A percentile compares a stretch with the other conserved stretches of the same genome.
Evolutionary conservation across 768 basidiomycete species (phyloP).

Genomic region (Tephrocybe sp.): DNA sequence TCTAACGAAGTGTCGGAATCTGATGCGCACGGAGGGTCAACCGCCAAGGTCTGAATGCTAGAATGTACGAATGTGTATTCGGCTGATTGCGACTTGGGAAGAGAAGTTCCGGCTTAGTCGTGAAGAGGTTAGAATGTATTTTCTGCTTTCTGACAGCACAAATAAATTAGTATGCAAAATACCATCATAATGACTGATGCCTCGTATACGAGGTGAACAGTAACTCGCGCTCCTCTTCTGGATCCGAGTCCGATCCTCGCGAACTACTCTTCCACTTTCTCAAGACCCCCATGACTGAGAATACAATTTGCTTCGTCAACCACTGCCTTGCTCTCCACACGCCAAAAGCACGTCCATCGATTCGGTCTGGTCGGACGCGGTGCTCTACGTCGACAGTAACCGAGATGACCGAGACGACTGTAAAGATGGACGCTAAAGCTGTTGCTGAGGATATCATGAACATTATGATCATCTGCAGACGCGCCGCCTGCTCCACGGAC

Average conservation of each 20-base stretch:
- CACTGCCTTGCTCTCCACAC: slow-evolving; percentile 23
- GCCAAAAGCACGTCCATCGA: slow-evolving; percentile 38
- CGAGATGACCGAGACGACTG: slow-evolving; percentile 57
- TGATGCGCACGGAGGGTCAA: too few species aligned
- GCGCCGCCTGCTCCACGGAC: slow-evolving; percentile 81
- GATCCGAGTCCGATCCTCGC: neutral
- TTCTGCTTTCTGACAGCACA: too few species aligned
- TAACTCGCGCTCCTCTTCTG: neutral
- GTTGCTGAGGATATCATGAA: slow-evolving; percentile 88
- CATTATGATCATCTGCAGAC: slow-evolving; percentile 91
- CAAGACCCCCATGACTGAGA: neutral
- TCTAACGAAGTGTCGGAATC: too few species aligned
- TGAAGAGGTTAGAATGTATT: too few species aligned
- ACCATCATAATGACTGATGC: too few species aligned
- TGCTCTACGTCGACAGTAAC: slow-evolving; percentile 70
- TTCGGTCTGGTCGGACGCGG: slow-evolving; percentile 62
- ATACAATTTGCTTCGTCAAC: slow-evolving; percentile 9
- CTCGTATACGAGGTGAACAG: neutral
- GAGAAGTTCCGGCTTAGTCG: too few species aligned
- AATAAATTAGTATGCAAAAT: too few species aligned
- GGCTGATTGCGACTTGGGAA: too few species aligned
- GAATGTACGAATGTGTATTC: too few species aligned
- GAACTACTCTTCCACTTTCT: neutral
- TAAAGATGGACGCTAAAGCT: slow-evolving; percentile 65
- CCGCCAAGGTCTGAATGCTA: too few species aligned